Conservation (phyloP, 1,284 basidiomycete genomes). For the Leccinum brunneo-olivaceum region DNA sequence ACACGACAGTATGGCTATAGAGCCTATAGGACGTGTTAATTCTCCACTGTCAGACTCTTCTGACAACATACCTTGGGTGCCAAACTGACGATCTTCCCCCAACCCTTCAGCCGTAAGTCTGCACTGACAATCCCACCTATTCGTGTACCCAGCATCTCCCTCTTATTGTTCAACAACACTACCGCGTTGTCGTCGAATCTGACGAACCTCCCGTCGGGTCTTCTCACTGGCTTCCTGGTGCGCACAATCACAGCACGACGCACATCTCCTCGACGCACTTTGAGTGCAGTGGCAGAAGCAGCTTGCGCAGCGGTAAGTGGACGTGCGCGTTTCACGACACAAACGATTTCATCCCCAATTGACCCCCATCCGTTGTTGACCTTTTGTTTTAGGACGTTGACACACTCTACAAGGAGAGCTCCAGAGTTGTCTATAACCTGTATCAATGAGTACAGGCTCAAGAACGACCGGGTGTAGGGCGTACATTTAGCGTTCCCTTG, state of each 20-base stretch:
- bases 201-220: slow-evolving; percentile 83
- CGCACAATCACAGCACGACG: slow-evolving; percentile 93
- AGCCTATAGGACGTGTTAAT: slow-evolving; percentile 10
- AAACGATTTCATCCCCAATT: slow-evolving; percentile 94
- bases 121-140: slow-evolving; percentile 92
- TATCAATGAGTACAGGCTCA: not conserved
- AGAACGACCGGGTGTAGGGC: slow-evolving; percentile 20
- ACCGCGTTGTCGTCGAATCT: slow-evolving; percentile 98
- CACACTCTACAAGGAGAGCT: slow-evolving; percentile 90
- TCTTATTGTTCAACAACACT: slow-evolving; percentile 93
- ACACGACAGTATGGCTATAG: slow-evolving; percentile 12
- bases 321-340: slow-evolving; percentile 90
- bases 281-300: slow-evolving; percentile 62
- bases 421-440: slow-evolving; percentile 99
- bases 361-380: slow-evolving; percentile 81
- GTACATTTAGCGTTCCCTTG: slow-evolving; percentile 81
- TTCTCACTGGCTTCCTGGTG: slow-evolving; percentile 73
- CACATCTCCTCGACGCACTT: slow-evolving; percentile 90
- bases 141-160: slow-evolving; percentile 93
- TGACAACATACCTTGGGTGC: slow-evolving; percentile 74
- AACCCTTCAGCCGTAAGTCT: slow-evolving; percentile 86
- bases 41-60: not conserved
- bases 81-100: slow-evolving; percentile 90
- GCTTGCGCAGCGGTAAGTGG: slow-evolving; percentile 65
- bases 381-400: slow-evolving; percentile 96